Base-by-base conservation (phyloP, 2,329 filamentous ascomycete species). In the Trichoderma oligosporum region DNA sequence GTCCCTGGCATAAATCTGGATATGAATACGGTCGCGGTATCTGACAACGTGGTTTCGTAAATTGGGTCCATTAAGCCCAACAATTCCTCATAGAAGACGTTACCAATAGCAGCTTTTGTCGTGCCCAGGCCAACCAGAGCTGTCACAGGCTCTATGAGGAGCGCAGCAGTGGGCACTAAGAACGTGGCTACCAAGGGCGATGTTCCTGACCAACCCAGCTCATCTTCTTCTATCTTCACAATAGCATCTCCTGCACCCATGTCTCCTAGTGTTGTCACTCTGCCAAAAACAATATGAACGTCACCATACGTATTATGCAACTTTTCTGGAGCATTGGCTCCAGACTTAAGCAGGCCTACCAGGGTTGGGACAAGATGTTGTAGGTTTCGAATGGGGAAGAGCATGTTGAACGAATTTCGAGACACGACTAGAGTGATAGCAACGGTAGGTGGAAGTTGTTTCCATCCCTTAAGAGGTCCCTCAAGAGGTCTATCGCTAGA, bases 221-320 rank as follows among this genome's bases (percentile, higher is more conserved):
- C 56, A 45, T 78, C 75, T 14, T 71, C 66, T 4, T 68, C 61
- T 2, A 78, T 58, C 0, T 60, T 55, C 18, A 76, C 53, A n/a
- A 71, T 73, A 3, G 66, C 63, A n/a, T 72, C 70, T 5, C 63
- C 60, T 1, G 68, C 60, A 4, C 60, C 60, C 4, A 62, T 27
- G 0, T 70, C 69, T 9, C 29, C 18, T 16, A 14, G 12, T 1
- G 44, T 54, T 46, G 63, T 63, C 11, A 75, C 55, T 0, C 64
- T 67, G 12, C 77, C 78, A 61, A 78, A 78, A 4, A 64, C 57
- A 27, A 78, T 60, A 1, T 79, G 77, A 11, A 76, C 66, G 56
- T 73, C 68, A 3, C 68, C 63, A 61, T 74, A 79, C 12, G 71
- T 61, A 59, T 70, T 72, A 25, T 69, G 65, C 68, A 69, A 75